These are phyloP conservation scores for Diaporthe nobilis DNA, from an alignment of 2,329 filamentous ascomycete species.

Conservation along the genomic window DNA sequence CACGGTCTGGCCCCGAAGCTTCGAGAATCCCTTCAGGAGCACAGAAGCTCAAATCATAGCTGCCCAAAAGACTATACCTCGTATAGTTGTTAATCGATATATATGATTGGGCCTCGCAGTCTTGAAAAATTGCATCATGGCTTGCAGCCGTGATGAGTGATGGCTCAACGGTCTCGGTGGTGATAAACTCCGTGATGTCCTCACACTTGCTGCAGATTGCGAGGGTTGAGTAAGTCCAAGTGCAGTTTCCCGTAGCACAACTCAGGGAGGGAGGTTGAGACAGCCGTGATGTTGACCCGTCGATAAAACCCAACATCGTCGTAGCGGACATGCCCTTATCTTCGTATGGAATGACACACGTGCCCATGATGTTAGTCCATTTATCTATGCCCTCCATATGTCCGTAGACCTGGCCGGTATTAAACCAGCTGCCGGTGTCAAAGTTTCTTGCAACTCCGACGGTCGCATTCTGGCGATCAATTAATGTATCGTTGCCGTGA, in stretches of 20 bases:
- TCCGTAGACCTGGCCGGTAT: no score
- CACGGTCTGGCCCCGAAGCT: neutral
- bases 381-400: no score
- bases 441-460: neutral
- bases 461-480: neutral
- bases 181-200: neutral
- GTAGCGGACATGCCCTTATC: neutral
- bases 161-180: neutral
- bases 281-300: neutral
- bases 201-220: neutral
- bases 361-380: no score
- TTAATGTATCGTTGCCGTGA: neutral
- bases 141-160: neutral
- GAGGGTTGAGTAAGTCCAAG: neutral
- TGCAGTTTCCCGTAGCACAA: neutral
- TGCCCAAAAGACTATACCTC: neutral
- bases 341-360: neutral
- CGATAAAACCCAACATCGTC: neutral
- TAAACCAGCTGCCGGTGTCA: neutral
- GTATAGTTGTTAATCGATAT: no score
- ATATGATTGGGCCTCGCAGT: no score
- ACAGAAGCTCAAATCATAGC: neutral
- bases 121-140: no score
- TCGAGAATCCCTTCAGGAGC: neutral
- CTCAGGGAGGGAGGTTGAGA: neutral